A percentile compares a stretch with the other conserved stretches of the same genome.
Conservation (phyloP, 2,329 filamentous ascomycete species). For the Colletotrichum gigasporum region DNA sequence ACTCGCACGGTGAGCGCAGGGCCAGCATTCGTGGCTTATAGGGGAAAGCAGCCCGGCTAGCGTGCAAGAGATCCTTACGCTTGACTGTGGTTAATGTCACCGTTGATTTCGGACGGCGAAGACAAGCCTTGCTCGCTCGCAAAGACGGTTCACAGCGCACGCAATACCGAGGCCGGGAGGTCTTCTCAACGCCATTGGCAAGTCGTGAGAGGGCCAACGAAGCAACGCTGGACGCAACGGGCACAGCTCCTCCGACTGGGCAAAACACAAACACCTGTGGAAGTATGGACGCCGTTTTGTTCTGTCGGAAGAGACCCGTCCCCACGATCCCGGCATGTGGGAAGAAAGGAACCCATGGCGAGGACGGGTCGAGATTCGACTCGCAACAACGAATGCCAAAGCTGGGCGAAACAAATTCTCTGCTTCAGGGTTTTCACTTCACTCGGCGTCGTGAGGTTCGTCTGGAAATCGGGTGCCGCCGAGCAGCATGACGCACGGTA, state of each 20-base stretch:
- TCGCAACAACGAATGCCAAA: not conserved
- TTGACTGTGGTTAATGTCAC: not conserved
- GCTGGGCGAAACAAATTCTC: not conserved
- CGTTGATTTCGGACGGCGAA: not conserved
- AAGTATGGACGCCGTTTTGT: too few species aligned
- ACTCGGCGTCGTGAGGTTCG: not conserved
- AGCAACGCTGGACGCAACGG: not conserved
- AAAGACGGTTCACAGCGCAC: not conserved
- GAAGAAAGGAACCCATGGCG: conserved; percentile 9
- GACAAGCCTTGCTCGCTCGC: not conserved
- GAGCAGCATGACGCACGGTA: not conserved
- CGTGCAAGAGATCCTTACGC: too few species aligned
- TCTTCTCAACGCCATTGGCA: not conserved
- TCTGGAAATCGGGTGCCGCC: conserved; percentile 12
- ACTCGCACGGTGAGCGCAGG: not conserved
- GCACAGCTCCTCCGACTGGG: too few species aligned
- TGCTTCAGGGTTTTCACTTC: not conserved
- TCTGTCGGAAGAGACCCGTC: not conserved
- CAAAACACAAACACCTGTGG: too few species aligned
- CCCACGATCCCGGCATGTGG: conserved; percentile 6
- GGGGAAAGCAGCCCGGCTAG: not conserved
- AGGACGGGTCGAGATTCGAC: not conserved
- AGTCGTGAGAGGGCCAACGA: not conserved
- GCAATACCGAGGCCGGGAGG: not conserved
- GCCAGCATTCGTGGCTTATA: not conserved